Evolutionary conservation across 352 stramenopile species (phyloP).

Genomic region (Globisporangium lucens): DNA sequence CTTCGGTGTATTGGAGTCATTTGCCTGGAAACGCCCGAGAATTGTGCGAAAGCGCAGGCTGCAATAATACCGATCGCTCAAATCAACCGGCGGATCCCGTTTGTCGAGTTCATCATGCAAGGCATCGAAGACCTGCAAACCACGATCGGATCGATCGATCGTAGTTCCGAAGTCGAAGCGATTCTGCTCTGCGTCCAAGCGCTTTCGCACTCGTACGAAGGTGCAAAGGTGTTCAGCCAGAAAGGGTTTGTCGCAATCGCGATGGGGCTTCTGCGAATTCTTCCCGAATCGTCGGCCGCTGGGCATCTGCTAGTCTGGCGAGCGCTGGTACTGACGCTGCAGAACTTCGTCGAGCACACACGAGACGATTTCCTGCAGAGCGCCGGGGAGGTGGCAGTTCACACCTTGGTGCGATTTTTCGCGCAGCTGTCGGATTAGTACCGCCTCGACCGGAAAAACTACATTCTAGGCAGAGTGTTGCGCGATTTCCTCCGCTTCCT

Average conservation of each 20-base stretch:
- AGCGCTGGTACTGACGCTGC: conserved; percentile 12
- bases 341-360: conserved; percentile 9
- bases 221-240: conserved; percentile 10
- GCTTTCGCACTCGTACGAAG: conserved; percentile 12
- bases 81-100: background rate
- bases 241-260: conserved; percentile 12
- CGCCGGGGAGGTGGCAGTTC: background rate
- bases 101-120: conserved; percentile 15
- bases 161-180: conserved; percentile 13
- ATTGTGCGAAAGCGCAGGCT: conserved; percentile 9
- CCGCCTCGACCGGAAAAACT: background rate
- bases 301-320: conserved; percentile 11
- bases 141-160: background rate
- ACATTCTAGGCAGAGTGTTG: conserved; percentile 7
- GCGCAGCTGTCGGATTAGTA: conserved; percentile 10
- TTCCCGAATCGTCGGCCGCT: background rate
- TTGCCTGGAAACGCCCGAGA: conserved; percentile 12
- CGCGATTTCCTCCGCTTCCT: conserved; percentile 14
- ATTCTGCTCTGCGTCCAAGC: conserved; percentile 20
- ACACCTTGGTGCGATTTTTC: conserved; percentile 11
- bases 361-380: conserved; percentile 3
- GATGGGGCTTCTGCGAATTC: conserved; percentile 4
- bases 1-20: conserved; percentile 14
- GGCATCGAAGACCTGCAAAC: conserved; percentile 1
- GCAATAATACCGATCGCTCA: background rate